These are phyloP conservation scores for Apiospora aurea DNA, from an alignment of 2,329 filamentous ascomycete species.

Conservation along the genomic window DNA sequence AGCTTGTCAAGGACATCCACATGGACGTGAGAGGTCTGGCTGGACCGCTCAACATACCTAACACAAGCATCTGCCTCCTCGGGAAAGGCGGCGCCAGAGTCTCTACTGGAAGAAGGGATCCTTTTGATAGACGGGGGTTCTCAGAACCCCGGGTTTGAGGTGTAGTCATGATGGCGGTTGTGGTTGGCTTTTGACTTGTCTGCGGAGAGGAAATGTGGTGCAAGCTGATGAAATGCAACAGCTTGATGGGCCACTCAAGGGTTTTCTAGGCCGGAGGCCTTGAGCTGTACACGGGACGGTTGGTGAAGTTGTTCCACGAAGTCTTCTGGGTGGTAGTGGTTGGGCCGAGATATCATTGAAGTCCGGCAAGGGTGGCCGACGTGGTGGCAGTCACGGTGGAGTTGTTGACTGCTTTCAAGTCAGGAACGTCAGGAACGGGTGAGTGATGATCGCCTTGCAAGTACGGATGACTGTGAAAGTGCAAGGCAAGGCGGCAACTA, in stretches of 20 bases:
- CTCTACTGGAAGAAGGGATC: constrained; percentile 1
- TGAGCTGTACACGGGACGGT: neutral
- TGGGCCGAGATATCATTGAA: neutral
- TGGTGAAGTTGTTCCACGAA: constrained; percentile 4
- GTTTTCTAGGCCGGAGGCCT: constrained; percentile 1
- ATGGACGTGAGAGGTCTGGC: neutral
- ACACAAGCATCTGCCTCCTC: constrained; percentile 45
- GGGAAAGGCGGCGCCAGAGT: constrained; percentile 42
- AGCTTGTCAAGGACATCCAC: neutral
- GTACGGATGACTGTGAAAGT: neutral
- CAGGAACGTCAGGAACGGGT: neutral
- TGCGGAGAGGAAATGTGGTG: neutral
- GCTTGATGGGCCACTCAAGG: neutral
- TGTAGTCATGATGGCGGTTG: constrained; percentile 18
- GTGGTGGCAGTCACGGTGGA: neutral
- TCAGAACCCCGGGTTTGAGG: constrained; percentile 1
- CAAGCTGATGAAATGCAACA: neutral
- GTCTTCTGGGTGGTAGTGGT: neutral
- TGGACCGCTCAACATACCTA: constrained; percentile 40
- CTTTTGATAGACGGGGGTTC: neutral
- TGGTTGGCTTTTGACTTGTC: neutral
- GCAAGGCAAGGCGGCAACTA: constrained; percentile 1
- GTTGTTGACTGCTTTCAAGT: neutral
- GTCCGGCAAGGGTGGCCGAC: neutral
- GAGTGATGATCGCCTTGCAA: neutral